Evolutionary conservation across 345 rosid species (phyloP).

Genomic region (Mallotus nudiflorus): DNA sequence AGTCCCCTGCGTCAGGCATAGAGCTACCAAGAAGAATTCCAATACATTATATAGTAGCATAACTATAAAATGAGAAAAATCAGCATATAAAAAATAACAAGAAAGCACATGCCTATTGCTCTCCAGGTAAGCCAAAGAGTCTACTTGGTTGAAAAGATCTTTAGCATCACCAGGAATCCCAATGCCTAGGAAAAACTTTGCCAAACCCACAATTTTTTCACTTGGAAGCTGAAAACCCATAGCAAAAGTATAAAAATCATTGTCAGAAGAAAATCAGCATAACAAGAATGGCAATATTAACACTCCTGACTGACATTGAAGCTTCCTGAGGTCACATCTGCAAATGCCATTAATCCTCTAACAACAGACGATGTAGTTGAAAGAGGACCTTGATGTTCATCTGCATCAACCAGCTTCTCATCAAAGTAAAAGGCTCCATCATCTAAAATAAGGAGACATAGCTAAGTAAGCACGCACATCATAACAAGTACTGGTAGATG

Average conservation of each 20-base stretch:
- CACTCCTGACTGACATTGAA: slow-evolving; percentile 51
- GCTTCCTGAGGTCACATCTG: slow-evolving; percentile 56
- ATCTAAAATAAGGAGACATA: slow-evolving; percentile 41
- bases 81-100: neutral
- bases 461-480: neutral
- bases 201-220: slow-evolving; percentile 76
- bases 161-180: slow-evolving; percentile 89
- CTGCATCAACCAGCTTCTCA: slow-evolving; percentile 55
- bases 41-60: neutral
- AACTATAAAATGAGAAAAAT: neutral
- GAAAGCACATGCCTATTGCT: slow-evolving; percentile 60
- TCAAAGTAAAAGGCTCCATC: slow-evolving; percentile 85
- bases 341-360: slow-evolving; percentile 70
- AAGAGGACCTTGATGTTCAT: slow-evolving; percentile 60
- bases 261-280: slow-evolving; percentile 10
- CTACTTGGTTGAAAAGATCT: slow-evolving; percentile 81
- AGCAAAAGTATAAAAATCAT: slow-evolving; percentile 22
- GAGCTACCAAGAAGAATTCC: neutral
- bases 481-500: neutral
- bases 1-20: neutral
- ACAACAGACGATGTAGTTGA: slow-evolving; percentile 83
- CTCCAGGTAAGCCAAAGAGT: slow-evolving; percentile 81
- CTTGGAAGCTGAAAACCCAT: slow-evolving; percentile 68
- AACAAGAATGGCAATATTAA: slow-evolving; percentile 13
- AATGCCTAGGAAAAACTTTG: slow-evolving; percentile 80